Conservation (phyloP, 2,329 filamentous ascomycete species). For the Sclerotinia nivalis region DNA sequence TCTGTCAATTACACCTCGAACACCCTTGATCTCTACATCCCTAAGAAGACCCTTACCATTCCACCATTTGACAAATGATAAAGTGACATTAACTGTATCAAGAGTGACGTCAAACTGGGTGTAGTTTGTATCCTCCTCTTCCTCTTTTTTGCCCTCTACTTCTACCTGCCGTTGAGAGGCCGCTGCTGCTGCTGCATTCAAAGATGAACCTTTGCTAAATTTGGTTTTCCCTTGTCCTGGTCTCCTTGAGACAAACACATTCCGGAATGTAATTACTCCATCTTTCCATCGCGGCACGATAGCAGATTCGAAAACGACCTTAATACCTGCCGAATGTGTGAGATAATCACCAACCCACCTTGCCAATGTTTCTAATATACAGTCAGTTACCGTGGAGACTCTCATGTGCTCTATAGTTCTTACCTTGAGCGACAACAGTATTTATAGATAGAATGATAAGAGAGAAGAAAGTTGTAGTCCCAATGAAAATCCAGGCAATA, state of each 20-base stretch:
- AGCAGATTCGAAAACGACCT: slow-evolving; percentile 94
- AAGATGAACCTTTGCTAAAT: slow-evolving; percentile 89
- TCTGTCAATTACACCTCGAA: slow-evolving; percentile 88
- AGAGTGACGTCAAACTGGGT: slow-evolving; percentile 96
- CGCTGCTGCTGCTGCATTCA: slow-evolving; percentile 79
- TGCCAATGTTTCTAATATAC: slow-evolving; percentile 74
- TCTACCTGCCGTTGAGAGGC: slow-evolving; percentile 66
- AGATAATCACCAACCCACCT: slow-evolving; percentile 94
- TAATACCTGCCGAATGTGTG: slow-evolving; percentile 88
- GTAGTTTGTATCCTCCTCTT: slow-evolving; percentile 90
- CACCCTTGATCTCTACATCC: slow-evolving; percentile 91
- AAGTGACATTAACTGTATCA: slow-evolving; percentile 90
- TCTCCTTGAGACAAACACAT: slow-evolving; percentile 90
- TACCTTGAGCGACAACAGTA: slow-evolving; percentile 92
- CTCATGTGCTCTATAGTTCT: slow-evolving; percentile 37
- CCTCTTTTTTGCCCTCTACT: slow-evolving; percentile 47
- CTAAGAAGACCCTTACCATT: slow-evolving; percentile 90
- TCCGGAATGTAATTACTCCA: slow-evolving; percentile 93
- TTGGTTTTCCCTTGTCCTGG: slow-evolving; percentile 80
- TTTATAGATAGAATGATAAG: slow-evolving; percentile 89
- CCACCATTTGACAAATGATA: slow-evolving; percentile 99
- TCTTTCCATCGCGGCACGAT: slow-evolving; percentile 96
- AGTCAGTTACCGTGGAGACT: slow-evolving; percentile 29
- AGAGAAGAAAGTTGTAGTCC: slow-evolving; percentile 96
- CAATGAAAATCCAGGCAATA: slow-evolving; percentile 91